Base-by-base conservation (phyloP, 768 basidiomycete species). In the Brasilioporus rufonigricans region DNA sequence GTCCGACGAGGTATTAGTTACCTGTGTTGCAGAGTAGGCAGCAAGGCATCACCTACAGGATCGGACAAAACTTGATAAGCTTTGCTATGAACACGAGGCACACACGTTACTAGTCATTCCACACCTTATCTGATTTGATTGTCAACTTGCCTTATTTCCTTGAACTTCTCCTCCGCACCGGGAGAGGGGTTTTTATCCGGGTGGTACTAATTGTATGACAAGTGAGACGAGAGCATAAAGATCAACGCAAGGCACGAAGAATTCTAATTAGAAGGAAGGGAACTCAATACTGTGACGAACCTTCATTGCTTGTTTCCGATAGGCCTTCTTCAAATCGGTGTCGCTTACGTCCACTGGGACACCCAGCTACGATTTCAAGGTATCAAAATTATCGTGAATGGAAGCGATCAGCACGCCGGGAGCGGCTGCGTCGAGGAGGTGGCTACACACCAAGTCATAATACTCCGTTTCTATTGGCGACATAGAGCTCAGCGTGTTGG, bases 161-260 rank as follows among this genome's bases (percentile, higher is more conserved):
- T 96, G 78, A 99, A 99, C 76, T 86, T 94, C 69, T 91, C 88
- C 68, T 94, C 93, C 1, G 96, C 97, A 64, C 93, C 92, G n/a
- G 85, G 80, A 5, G 91, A 89, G 8, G 84, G 80, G 65, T 98
- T 98, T 80, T 96, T 97, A 74, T 97, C 95, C 5, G 94, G 95
- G 68, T 97, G 94, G 68, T 87, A 96, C 90, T 94, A 61, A 31
- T 19, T n/a, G 36, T 55, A 45, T 14, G 41, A 55, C 33, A 40
- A 29, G 51, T 19, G n/a, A 49, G 26, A 33, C 4, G 35, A 36
- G 18, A 19, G 16, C 5, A 41, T n/a, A 18, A 27, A 21, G 36
- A 54, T 43, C 18, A 19, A 48, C 14, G 27, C 29, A 41, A 33
- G 16, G 31, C 2, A 36, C 33, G 36, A 24, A 32, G 16, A 11